Conservation (phyloP, 495 filamentous ascomycete genomes). For the Podospora tetraspora region DNA sequence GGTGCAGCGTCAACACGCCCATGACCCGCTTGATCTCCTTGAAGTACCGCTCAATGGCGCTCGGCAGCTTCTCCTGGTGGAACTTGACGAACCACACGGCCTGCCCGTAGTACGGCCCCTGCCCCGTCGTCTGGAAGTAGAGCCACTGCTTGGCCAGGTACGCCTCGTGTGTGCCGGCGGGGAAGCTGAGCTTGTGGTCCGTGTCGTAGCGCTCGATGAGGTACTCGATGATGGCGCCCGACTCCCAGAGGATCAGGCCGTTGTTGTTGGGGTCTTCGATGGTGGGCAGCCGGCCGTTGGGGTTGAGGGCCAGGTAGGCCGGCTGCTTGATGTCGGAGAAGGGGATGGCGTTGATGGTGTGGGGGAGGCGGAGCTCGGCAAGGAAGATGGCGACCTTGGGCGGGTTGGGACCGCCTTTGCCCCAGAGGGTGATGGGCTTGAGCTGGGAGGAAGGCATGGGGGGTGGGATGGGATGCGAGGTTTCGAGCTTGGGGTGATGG, state of each 20-base stretch:
- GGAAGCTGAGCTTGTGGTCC: constrained; percentile 53
- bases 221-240: constrained; percentile 69
- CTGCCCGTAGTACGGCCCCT: constrained; percentile 65
- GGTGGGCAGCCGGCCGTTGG: constrained; percentile 62
- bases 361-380: constrained; percentile 57
- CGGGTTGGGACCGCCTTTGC: constrained; percentile 38
- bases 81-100: constrained; percentile 41
- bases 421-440: constrained; percentile 37
- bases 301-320: constrained; percentile 55
- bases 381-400: constrained; percentile 59
- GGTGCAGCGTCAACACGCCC: constrained; percentile 49
- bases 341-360: constrained; percentile 38
- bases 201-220: constrained; percentile 67
- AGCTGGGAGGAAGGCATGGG: constrained; percentile 13
- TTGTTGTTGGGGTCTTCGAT: constrained; percentile 71
- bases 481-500: background rate
- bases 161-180: constrained; percentile 41
- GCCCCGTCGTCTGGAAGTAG: constrained; percentile 62
- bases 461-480: too few species aligned
- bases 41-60: constrained; percentile 53
- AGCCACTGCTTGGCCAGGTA: constrained; percentile 60
- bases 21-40: constrained; percentile 58
- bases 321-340: constrained; percentile 53
- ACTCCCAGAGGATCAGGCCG: constrained; percentile 62
- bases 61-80: constrained; percentile 55